Percentiles rank a stretch among this genome's conserved stretches.
These are phyloP conservation scores for Cyberlindnera xishuangbannaensis DNA, from an alignment of 805 yeast species.

Conservation along the genomic window DNA sequence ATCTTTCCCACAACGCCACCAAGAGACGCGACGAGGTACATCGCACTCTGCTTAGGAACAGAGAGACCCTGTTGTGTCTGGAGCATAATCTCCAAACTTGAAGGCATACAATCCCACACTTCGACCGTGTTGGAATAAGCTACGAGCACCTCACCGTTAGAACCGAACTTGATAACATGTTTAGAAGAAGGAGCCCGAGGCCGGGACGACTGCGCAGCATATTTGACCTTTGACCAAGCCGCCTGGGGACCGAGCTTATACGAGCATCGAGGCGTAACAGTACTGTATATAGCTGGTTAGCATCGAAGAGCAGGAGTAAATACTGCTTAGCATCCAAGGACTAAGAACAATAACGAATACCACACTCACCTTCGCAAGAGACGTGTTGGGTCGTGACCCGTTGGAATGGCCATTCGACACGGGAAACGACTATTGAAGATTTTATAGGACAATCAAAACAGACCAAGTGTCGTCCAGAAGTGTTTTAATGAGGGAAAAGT, in stretches of 20 bases:
- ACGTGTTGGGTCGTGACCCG: constrained; percentile 27
- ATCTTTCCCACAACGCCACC: constrained; percentile 15
- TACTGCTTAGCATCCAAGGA: too few relatives aligned
- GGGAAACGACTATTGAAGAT: too few relatives aligned
- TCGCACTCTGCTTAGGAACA: constrained; percentile 13
- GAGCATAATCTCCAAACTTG: constrained; percentile 13
- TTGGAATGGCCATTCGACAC: constrained; percentile 22
- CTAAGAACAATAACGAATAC: too few relatives aligned
- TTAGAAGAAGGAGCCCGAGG: constrained; percentile 1
- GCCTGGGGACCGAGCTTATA: constrained; percentile 21
- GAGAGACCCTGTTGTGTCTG: constrained; percentile 8
- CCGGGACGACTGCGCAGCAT: constrained; percentile 8
- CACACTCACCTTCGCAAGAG: constrained; percentile 24
- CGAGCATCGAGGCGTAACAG: constrained; percentile 20
- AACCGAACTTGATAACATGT: constrained; percentile 29
- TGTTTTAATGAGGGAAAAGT: too few relatives aligned
- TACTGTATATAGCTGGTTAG: too few relatives aligned
- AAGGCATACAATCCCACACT: constrained; percentile 37
- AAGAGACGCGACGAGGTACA: constrained; percentile 26
- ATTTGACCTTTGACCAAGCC: constrained; percentile 26
- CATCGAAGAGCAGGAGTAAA: too few relatives aligned
- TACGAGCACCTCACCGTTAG: constrained; percentile 32
- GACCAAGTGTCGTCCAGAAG: too few relatives aligned
- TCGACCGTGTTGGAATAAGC: constrained; percentile 27
- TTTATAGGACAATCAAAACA: too few relatives aligned